A percentile compares a stretch with the other conserved stretches of the same genome.
These are phyloP conservation scores for Myriosclerotinia duriaeana DNA, from an alignment of 2,329 filamentous ascomycete species.

Conservation along the genomic window DNA sequence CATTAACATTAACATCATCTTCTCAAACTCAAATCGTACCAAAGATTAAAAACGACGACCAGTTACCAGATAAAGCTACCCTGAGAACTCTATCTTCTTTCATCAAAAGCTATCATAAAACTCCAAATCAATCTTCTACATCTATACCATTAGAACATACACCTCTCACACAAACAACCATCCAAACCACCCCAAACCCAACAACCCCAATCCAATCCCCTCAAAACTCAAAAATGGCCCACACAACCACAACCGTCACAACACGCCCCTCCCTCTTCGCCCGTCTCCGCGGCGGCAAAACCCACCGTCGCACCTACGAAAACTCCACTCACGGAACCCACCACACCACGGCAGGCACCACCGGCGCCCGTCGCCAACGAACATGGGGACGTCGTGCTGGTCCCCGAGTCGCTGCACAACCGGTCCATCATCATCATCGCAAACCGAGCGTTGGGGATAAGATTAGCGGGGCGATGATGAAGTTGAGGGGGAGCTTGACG, in stretches of 20 bases:
- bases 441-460: conserved; percentile 64
- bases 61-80: conserved; percentile 1
- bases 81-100: conserved; percentile 21
- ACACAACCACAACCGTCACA: conserved; percentile 23
- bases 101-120: conserved; percentile 1
- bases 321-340: neutral
- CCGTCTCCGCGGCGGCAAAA: conserved; percentile 16
- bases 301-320: conserved; percentile 15
- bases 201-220: neutral
- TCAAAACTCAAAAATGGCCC: conserved; percentile 3
- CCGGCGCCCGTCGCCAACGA: neutral
- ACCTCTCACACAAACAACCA: neutral
- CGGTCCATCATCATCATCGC: neutral
- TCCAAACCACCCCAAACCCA: neutral
- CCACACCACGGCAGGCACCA: neutral
- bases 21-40: conserved; percentile 4
- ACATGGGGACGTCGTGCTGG: conserved; percentile 3
- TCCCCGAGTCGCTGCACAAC: neutral
- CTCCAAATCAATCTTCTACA: neutral
- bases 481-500: conserved; percentile 68
- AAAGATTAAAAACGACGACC: neutral
- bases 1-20: neutral
- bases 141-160: neutral
- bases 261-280: conserved; percentile 10
- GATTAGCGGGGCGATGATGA: conserved; percentile 72